Percentiles rank a stretch among this genome's conserved stretches.
Conservation (phyloP, 1,139 yeast genomes). For the Nakaseomyces kungkrabaensis region DNA sequence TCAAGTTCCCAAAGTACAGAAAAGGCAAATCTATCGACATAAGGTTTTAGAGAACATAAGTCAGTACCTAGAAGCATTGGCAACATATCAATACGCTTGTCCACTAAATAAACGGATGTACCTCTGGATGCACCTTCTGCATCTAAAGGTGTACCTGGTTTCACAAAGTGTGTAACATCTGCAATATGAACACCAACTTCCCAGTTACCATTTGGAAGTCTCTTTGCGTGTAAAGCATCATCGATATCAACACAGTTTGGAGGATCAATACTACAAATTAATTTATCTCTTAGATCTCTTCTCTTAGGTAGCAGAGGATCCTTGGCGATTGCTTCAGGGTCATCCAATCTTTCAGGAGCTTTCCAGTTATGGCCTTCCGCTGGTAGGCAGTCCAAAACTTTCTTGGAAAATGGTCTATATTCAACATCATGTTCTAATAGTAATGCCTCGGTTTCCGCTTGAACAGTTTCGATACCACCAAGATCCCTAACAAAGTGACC, state of each 20-base stretch:
- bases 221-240: constrained; percentile 88
- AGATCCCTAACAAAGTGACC: constrained; percentile 89
- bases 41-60: constrained; percentile 87
- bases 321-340: constrained; percentile 35
- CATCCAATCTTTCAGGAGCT: constrained; percentile 57
- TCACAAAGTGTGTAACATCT: constrained; percentile 95
- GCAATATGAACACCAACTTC: constrained; percentile 99
- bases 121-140: constrained; percentile 96
- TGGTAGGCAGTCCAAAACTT: constrained; percentile 88
- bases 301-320: constrained; percentile 59
- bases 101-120: constrained; percentile 95
- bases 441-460: constrained; percentile 94
- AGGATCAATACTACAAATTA: constrained; percentile 95
- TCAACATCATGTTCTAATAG: constrained; percentile 93
- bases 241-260: constrained; percentile 98
- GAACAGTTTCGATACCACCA: constrained; percentile 84
- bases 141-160: constrained; percentile 85
- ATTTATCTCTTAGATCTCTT: constrained; percentile 73
- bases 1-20: constrained; percentile 95
- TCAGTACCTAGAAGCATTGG: constrained; percentile 95
- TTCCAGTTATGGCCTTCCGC: constrained; percentile 88
- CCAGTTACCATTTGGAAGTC: constrained; percentile 82
- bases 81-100: constrained; percentile 97
- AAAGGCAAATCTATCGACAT: constrained; percentile 92
- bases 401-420: constrained; percentile 87